Evolutionary conservation across 1,284 basidiomycete species (phyloP).

Genomic region (Apiotrichum porosum): DNA sequence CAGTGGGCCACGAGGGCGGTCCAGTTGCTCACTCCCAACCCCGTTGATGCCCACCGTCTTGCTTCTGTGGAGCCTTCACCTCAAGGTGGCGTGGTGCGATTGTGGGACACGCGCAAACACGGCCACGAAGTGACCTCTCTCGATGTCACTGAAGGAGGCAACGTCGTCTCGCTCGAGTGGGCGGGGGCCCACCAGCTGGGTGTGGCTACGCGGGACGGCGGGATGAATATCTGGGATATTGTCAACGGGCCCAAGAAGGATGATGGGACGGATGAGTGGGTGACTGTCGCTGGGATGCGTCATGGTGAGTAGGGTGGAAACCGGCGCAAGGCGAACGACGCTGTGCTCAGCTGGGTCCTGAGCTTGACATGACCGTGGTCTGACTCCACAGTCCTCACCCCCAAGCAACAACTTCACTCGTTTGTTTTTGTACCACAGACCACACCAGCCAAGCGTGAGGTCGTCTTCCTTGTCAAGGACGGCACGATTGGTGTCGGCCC

Average conservation of each 20-base stretch:
- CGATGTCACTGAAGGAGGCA: constrained; percentile 22
- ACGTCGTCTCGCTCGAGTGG: constrained; percentile 34
- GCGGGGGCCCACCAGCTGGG: constrained; percentile 24
- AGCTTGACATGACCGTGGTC: not conserved
- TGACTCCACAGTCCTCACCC: constrained; percentile 34
- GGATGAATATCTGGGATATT: constrained; percentile 41
- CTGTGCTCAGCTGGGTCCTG: not conserved
- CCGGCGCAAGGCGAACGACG: not conserved
- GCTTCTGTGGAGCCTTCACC: constrained; percentile 36
- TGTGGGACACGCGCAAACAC: constrained; percentile 43
- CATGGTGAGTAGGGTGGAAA: constrained; percentile 31
- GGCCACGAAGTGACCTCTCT: constrained; percentile 32
- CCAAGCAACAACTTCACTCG: constrained; percentile 34
- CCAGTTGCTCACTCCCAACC: constrained; percentile 32
- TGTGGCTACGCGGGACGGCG: constrained; percentile 41
- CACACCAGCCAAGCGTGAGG: constrained; percentile 17
- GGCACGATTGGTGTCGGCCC: constrained; percentile 39
- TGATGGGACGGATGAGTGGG: constrained; percentile 30
- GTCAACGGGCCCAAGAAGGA: constrained; percentile 19
- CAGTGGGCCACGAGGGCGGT: constrained; percentile 40
- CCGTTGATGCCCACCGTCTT: constrained; percentile 23
- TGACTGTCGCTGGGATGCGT: constrained; percentile 31
- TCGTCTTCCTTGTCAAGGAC: constrained; percentile 43
- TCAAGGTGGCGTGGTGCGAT: constrained; percentile 28
- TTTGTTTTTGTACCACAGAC: constrained; percentile 32